Base-by-base conservation (phyloP, 257 asterid genomes). In the Solanum neorickii region DNA sequence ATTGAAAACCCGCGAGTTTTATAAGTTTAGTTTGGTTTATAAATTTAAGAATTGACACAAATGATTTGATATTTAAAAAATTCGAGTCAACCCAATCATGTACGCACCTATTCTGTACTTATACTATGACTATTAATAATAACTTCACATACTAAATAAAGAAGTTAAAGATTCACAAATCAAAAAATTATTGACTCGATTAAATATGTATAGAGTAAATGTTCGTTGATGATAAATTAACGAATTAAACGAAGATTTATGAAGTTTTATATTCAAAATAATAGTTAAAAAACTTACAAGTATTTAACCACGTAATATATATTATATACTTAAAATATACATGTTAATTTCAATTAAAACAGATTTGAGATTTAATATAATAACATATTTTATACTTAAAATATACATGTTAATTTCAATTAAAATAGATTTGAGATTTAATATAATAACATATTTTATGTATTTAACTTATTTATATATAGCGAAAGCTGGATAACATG, bases 11-110 rank as follows among this genome's bases (percentile, higher is more conserved):
- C 0, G 1, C 2, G 62, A 52, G 0, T 52, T 42, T 52, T 52
- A 52, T 52, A 52, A 52, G 9, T 16, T 16, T 52, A 9, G 1
- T 52, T 52, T 52, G 3, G 10, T 52, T 52, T 6, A 52, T 52
- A 16, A 52, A 52, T 16, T 16, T 16, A 52, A 6, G n/a, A 2
- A 2, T 52, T 52, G n/a, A 52, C 62, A 52, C 10, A 52, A 52
- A 52, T 52, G 0, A 16, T 52, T 6, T 52, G 9, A 52, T 52
- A 52, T 16, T 52, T 6, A 3, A 52, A 52, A 52, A 52, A 52
- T 0, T 0, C 10, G 0, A 3, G 2, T 10, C 10, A 16, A 52
- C 0, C 1, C 9, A 1, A 1, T 52, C 1, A 1, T 52, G 23
- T 16, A 52, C 10, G 7, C 23, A 9, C 10, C 3, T 52, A 52